Percentiles rank a stretch among this genome's conserved stretches.
Evolutionary conservation across 176 grass and related monocot genomes (phyloP).

Genomic region (Aegilops bicornis): DNA sequence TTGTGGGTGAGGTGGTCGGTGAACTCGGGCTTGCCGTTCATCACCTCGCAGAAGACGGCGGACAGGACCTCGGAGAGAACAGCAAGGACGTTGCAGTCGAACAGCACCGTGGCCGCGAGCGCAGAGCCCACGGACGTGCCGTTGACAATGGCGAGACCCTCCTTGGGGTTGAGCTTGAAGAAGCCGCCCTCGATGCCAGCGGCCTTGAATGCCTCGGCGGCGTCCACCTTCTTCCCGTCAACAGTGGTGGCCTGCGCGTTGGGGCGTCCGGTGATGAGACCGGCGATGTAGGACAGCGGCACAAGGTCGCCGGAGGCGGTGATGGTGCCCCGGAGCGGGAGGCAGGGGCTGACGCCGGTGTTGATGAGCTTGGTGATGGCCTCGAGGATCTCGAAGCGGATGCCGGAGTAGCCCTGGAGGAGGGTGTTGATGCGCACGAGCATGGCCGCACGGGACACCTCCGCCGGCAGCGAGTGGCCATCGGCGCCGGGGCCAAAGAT

Average conservation of each 20-base stretch:
- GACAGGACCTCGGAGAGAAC: slow-evolving; percentile 79
- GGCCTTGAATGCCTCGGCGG: slow-evolving; percentile 74
- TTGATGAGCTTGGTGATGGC: slow-evolving; percentile 69
- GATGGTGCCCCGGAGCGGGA: slow-evolving; percentile 81
- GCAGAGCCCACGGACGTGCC: slow-evolving; percentile 88
- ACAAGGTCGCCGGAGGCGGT: slow-evolving; percentile 81
- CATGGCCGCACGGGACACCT: slow-evolving; percentile 64
- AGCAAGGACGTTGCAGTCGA: slow-evolving; percentile 72
- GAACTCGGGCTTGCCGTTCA: slow-evolving; percentile 94
- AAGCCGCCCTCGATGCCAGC: slow-evolving; percentile 73
- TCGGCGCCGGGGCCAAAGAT: slow-evolving; percentile 66
- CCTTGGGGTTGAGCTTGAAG: slow-evolving; percentile 95
- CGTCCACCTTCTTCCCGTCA: slow-evolving; percentile 66
- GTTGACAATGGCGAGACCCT: slow-evolving; percentile 88
- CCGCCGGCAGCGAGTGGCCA: slow-evolving; percentile 60
- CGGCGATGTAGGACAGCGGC: slow-evolving; percentile 84
- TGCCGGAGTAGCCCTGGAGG: slow-evolving; percentile 84
- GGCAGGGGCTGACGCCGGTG: slow-evolving; percentile 67
- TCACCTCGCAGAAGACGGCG: slow-evolving; percentile 88
- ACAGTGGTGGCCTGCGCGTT: slow-evolving; percentile 56
- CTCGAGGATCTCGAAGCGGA: slow-evolving; percentile 89
- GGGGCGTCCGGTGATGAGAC: slow-evolving; percentile 73
- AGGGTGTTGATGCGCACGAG: slow-evolving; percentile 88
- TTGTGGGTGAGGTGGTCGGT: slow-evolving; percentile 94
- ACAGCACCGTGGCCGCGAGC: slow-evolving; percentile 76